Conservation (phyloP, 768 basidiomycete genomes). For the Obba rivulosa region DNA sequence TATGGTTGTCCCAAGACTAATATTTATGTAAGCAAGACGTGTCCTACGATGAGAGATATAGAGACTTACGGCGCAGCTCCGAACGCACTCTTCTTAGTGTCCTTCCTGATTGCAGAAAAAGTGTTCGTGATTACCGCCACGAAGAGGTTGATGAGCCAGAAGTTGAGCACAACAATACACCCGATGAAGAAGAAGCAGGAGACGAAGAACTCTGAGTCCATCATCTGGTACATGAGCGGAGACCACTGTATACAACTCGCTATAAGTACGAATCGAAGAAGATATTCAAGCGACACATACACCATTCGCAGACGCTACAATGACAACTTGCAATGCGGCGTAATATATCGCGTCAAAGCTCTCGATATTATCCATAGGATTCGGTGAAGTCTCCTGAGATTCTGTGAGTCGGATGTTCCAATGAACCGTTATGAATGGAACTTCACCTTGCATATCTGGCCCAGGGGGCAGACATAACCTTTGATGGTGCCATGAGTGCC, state of each 20-base stretch:
- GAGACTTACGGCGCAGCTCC: constrained; percentile 65
- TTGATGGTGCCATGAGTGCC: constrained; percentile 44
- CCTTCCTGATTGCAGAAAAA: constrained; percentile 79
- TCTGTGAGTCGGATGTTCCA: neutral
- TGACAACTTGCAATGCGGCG: constrained; percentile 75
- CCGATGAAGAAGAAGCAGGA: constrained; percentile 85
- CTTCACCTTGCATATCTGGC: constrained; percentile 73
- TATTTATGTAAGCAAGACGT: neutral
- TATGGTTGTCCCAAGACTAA: constrained; percentile 26
- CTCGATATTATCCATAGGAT: constrained; percentile 60
- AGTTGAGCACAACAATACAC: constrained; percentile 82
- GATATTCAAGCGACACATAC: constrained; percentile 36
- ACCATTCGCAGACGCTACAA: constrained; percentile 75
- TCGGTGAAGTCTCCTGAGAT: constrained; percentile 50
- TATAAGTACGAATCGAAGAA: neutral
- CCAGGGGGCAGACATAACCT: constrained; percentile 87
- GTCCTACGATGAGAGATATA: neutral
- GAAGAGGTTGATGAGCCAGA: constrained; percentile 90
- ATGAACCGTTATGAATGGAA: neutral
- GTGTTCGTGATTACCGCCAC: constrained; percentile 96
- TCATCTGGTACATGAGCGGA: constrained; percentile 79
- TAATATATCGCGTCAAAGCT: constrained; percentile 89
- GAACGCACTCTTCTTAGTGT: constrained; percentile 90
- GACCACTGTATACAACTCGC: constrained; percentile 51
- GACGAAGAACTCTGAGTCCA: constrained; percentile 87